Base-by-base conservation (phyloP, 192 early-diverging fungal genomes). In the Neocallimastix lanati region DNA sequence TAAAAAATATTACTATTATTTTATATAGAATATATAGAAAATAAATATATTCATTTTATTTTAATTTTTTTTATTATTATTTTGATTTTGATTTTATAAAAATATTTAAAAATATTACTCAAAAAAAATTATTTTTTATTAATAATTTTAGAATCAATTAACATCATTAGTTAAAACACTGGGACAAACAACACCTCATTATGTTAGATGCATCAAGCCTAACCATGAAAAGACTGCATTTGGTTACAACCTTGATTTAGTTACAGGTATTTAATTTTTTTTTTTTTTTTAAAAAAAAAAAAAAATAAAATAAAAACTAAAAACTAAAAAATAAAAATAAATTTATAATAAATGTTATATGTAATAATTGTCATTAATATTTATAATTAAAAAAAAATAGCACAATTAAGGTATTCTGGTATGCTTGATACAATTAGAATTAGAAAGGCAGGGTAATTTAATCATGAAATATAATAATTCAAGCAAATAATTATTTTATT, bases 181-280 rank as follows among this genome's bases (percentile, higher is more conserved):
- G 35, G 82, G 80, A 16, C 78, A 84, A 28, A 89, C 88, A 15
- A 89, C 85, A 28, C 87, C 88, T 0, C 88, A 89, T 82, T 89
- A 89, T 78, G 85, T 89, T n/a, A 82, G 88, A 16, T 89, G 88
- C 81, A 89, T 89, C 36, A 89, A 89, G 79, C 88, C 88, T 5
- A 89, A 89, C 78, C 82, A 85, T 29, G 29, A 78, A 77, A 89
- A 89, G 77, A 81, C 82, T 76, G 84, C 88, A 7, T 89, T 89
- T 79, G 58, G 78, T 28, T 89, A 86, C 81, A 83, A 87, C 76
- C 81, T 86, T 18, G 80, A 87, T 6, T 85, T 87, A 84, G 88
- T 89, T 33, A 38, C 87, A 38, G 58, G 85, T 86, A 36, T 30
- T 79, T 83, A 35, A 7, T 35, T n/a, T n/a, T n/a, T n/a, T n/a